Percentiles rank a stretch among this genome's conserved stretches.
These are phyloP conservation scores for Colletotrichum sp. DNA, from an alignment of 2,329 filamentous ascomycete species.

Conservation along the genomic window DNA sequence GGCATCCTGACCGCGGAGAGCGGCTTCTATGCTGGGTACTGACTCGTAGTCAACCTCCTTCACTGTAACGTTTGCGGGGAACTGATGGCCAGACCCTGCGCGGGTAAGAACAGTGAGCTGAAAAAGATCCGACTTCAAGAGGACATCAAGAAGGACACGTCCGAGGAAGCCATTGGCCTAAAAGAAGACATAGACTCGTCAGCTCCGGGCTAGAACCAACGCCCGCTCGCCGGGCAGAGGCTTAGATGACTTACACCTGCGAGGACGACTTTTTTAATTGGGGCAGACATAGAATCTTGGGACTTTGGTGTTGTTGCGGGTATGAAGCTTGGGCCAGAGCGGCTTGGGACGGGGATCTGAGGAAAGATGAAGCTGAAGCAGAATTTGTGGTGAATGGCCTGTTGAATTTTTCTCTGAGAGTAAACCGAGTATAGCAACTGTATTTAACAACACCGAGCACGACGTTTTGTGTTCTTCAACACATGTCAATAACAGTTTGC, in stretches of 20 bases:
- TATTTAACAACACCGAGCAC: not conserved
- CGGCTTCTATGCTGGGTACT: conserved; percentile 50
- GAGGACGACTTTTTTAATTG: not conserved
- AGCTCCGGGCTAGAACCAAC: not conserved
- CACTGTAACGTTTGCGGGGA: conserved; percentile 33
- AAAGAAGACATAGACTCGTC: not conserved
- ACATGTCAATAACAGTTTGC: not conserved
- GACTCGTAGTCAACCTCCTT: conserved; percentile 38
- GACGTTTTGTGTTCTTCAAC: not conserved
- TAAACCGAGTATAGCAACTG: not conserved
- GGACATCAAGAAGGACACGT: conserved; percentile 29
- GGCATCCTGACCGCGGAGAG: conserved; percentile 61
- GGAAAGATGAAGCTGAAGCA: not conserved
- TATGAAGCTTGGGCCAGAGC: not conserved
- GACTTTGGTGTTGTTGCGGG: not conserved
- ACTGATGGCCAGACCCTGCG: conserved; percentile 42
- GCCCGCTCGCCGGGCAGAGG: not conserved
- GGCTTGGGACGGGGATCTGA: not conserved
- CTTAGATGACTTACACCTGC: conserved; percentile 1
- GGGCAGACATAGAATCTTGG: not conserved
- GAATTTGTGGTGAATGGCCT: not conserved
- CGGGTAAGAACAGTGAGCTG: conserved; percentile 40
- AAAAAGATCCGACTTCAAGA: conserved; percentile 34
- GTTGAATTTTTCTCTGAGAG: not conserved
- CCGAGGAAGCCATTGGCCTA: conserved; percentile 38